phyloP scores from a whole-genome alignment of 192 early-diverging fungal genomes.

The Coemansia sp. region DNA sequence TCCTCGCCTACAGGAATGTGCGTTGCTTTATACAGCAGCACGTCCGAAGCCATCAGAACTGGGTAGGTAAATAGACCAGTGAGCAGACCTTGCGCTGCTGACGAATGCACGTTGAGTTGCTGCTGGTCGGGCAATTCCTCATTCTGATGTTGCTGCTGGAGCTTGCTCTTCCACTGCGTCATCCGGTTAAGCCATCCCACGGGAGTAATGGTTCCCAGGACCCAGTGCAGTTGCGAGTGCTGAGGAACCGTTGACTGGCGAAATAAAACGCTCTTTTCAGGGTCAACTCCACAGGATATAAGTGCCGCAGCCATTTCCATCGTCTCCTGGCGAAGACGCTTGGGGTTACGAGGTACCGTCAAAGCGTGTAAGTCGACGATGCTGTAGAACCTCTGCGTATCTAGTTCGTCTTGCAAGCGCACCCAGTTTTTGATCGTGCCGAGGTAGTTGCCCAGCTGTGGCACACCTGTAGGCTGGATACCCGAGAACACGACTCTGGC shows the following conservation, averaged over 20 bases:
- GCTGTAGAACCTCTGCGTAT: constrained; percentile 61
- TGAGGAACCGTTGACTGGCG: constrained; percentile 75
- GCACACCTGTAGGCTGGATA: constrained; percentile 91
- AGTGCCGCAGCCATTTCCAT: constrained; percentile 72
- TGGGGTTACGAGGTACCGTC: constrained; percentile 71
- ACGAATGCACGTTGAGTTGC: constrained; percentile 15
- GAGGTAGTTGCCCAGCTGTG: constrained; percentile 93
- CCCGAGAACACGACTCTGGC: constrained; percentile 66
- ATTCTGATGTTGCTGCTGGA: constrained; percentile 38
- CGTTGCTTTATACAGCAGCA: constrained; percentile 80
- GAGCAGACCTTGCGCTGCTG: constrained; percentile 25
- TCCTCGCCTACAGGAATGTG: constrained; percentile 93
- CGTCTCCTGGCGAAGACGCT: constrained; percentile 59
- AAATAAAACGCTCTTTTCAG: constrained; percentile 69
- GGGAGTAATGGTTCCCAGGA: constrained; percentile 82
- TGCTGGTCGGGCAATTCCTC: neutral
- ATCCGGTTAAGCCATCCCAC: constrained; percentile 87
- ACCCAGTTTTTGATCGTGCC: constrained; percentile 89
- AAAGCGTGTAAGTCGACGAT: constrained; percentile 92
- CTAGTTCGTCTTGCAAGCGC: constrained; percentile 55
- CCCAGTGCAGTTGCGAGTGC: constrained; percentile 85
- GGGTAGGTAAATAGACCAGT: constrained; percentile 88
- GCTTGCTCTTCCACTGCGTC: constrained; percentile 90
- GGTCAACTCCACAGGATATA: constrained; percentile 83
- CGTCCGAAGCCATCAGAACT: constrained; percentile 88